Evolutionary conservation across 1,284 basidiomycete genomes (phyloP), one percentile per base, ranked within the genome.

Genomic region (Fomitopsis palustris): DNA sequence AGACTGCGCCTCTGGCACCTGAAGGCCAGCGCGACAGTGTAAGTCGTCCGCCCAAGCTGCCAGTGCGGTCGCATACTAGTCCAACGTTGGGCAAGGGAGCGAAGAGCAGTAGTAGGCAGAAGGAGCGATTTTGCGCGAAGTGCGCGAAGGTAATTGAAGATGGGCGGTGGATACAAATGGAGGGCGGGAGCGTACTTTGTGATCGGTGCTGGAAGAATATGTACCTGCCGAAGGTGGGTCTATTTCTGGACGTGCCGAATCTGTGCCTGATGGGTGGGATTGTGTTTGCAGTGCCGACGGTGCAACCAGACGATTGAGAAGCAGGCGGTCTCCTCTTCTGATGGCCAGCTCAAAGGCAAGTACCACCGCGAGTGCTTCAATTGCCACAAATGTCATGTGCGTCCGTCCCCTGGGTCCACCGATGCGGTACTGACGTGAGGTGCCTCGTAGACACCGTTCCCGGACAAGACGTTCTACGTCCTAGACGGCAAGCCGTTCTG

Each of bases 191-290:
- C 27, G 77, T 84, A 37, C 75, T 96, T 62, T 96, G 93, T 72
- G 94, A 94, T 70, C 75, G 74, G 65, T 95, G 93, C 72, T 96
- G 93, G 93, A 95, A 95, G 80, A 87, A 91, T 69, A 90, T 95
- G 86, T 96, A 96, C 77, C 74, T 96, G 64, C 93, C 93, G 58
- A 93, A 92, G 81, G 90, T 91, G 63, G 62, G 76, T 68, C 19
- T 52, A 51, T 33, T 53, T 23, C 23, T 39, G 19, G n/a, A 25
- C 29, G 54, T 39, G 37, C 53, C 25, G 23, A 33, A 19, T 10
- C 31, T 53, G 38, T 54, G 17, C 9, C 42, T 17, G 12, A 39
- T 37, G 23, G 29, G 41, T 27, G 19, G 37, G 59, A 35, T 56
- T 57, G 21, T 61, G 37, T 55, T 45, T 42, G 7, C 65, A 93